Evolutionary conservation across 352 stramenopile species (phyloP), one percentile per base, ranked within the genome.

Genomic region (Phytopythium ostracodes): DNA sequence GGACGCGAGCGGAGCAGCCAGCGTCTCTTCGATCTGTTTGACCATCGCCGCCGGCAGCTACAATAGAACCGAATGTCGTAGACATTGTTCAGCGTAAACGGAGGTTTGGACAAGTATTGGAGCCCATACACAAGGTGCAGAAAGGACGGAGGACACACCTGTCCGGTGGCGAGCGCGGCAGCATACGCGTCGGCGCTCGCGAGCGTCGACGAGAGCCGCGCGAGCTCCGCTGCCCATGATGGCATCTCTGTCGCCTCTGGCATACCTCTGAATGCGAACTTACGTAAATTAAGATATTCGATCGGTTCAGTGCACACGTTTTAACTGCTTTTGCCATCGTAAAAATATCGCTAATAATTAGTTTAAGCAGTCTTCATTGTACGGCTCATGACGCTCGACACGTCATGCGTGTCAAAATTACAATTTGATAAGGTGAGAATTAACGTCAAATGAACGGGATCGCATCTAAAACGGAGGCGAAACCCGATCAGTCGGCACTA

Each of bases 161-260:
- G 60, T 11, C 56, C 54, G 22, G 65, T 74, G 51, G 72, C 53
- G 6, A 79, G 65, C 27, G 63, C 61, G 22, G 65, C 65, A 33
- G 68, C 54, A 43, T 74, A 79, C 38, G 60, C 64, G 59, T 73
- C 71, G 14, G 65, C 43, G 36, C 60, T 76, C 44, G 72, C 60
- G 27, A 73, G 46, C 29, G 59, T 55, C 50, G 61, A 60, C 56
- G 42, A 47, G 47, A 71, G 66, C 60, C 56, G 72, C 52, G n/a
- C 20, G 25, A 59, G 35, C 31, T 49, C 31, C 18, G 9, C 50
- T 18, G 14, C 33, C 49, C 49, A 55, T 22, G 25, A 55, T 22
- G 25, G 22, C 18, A 17, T 25, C 42, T 38, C n/a, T 47, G 42
- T 4, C 5, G n/a, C n/a, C n/a, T n/a, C n/a, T n/a, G n/a, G n/a